Evolutionary conservation across 2,329 filamentous ascomycete species (phyloP).

Genomic region (Monosporascus sp.): DNA sequence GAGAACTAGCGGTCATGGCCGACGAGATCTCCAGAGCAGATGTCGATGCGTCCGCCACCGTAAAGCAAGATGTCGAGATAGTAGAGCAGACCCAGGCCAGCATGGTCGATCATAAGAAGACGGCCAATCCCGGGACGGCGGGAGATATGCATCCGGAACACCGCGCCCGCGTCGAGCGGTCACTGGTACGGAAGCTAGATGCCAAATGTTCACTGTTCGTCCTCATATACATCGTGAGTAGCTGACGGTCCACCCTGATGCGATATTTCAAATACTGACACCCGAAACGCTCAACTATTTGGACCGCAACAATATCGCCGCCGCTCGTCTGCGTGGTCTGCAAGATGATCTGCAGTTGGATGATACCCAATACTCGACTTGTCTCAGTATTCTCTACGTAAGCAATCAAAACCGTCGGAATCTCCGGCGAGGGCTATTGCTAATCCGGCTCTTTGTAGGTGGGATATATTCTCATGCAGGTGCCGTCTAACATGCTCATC

Average conservation of each 20-base stretch:
- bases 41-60: constrained; percentile 1
- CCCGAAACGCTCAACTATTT: constrained; percentile 56
- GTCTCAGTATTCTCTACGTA: constrained; percentile 58
- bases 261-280: neutral
- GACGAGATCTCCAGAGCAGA: constrained; percentile 19
- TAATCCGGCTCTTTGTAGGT: constrained; percentile 19
- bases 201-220: constrained; percentile 63
- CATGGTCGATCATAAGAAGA: neutral
- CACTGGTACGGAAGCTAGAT: constrained; percentile 67
- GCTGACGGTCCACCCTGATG: neutral
- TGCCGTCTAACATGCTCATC: constrained; percentile 54
- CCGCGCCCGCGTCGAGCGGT: constrained; percentile 55
- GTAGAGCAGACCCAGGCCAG: constrained; percentile 11
- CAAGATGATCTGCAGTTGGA: constrained; percentile 51
- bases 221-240: constrained; percentile 59
- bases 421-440: too few relatives aligned
- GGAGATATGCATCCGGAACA: constrained; percentile 38
- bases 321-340: constrained; percentile 60
- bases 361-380: constrained; percentile 58
- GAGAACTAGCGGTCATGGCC: constrained; percentile 9
- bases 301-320: constrained; percentile 64
- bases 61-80: constrained; percentile 16
- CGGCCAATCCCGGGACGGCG: constrained; percentile 4
- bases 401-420: neutral
- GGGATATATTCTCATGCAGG: constrained; percentile 61